These are phyloP conservation scores for Ammopiptanthus mongolicus DNA, from an alignment of 306 rosid species.

Conservation along the genomic window DNA sequence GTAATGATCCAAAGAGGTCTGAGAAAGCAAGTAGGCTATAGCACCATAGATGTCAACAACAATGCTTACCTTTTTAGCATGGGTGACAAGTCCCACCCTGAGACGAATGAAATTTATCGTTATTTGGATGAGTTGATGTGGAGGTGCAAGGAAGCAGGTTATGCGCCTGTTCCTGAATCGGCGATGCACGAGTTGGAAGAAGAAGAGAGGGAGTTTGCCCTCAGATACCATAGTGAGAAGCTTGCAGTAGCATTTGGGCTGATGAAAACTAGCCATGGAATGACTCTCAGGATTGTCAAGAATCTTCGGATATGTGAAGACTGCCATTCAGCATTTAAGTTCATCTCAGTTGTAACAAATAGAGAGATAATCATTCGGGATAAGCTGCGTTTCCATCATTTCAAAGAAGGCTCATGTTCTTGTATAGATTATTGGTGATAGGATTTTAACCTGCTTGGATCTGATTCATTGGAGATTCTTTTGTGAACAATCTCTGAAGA, in stretches of 20 bases:
- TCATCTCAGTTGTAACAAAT: constrained; percentile 51
- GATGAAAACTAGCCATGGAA: constrained; percentile 52
- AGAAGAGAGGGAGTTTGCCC: constrained; percentile 90
- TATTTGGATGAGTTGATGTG: constrained; percentile 62
- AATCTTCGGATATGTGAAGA: constrained; percentile 93
- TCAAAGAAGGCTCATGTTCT: constrained; percentile 71
- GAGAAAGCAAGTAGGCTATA: constrained; percentile 78
- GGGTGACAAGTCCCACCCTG: constrained; percentile 72
- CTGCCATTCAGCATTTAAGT: constrained; percentile 79
- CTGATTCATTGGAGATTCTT: neutral
- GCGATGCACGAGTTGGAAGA: constrained; percentile 91
- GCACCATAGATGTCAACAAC: constrained; percentile 58
- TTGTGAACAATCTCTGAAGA: neutral
- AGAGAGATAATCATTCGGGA: constrained; percentile 77
- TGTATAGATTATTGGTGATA: constrained; percentile 78
- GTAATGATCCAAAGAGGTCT: constrained; percentile 60
- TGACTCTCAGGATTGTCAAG: constrained; percentile 63
- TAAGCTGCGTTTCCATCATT: constrained; percentile 83
- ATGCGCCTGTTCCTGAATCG: constrained; percentile 40
- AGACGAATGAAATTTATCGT: constrained; percentile 44
- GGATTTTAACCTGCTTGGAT: neutral
- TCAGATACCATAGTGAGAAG: constrained; percentile 91
- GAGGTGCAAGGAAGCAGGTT: constrained; percentile 73
- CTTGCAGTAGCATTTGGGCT: constrained; percentile 85
- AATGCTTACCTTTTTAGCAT: constrained; percentile 56